Conservation (phyloP, 177 flowering plant genomes). For the Vitis hybrid region DNA sequence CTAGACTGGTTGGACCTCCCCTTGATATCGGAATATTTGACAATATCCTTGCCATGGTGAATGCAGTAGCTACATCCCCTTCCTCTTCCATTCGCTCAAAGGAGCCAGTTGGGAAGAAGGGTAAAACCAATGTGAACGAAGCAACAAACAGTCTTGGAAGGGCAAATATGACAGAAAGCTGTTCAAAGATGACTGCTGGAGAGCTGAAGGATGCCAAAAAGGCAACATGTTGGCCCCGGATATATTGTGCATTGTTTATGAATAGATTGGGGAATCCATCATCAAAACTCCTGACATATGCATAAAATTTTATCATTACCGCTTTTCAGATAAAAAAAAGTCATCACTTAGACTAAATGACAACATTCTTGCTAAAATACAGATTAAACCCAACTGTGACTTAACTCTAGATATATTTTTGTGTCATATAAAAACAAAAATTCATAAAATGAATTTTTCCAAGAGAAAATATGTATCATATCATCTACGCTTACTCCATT, state of each 20-base stretch:
- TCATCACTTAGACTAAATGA: too few relatives aligned
- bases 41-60: constrained; percentile 89
- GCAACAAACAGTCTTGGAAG: constrained; percentile 87
- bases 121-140: constrained; percentile 85
- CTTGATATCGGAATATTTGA: constrained; percentile 91
- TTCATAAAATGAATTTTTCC: too few relatives aligned
- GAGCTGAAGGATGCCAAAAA: constrained; percentile 96
- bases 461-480: too few relatives aligned
- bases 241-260: constrained; percentile 85
- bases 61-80: constrained; percentile 98
- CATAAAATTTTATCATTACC: constrained; percentile 2
- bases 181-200: constrained; percentile 87
- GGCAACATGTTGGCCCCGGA: constrained; percentile 91
- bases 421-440: too few relatives aligned
- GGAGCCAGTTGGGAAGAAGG: constrained; percentile 96
- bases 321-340: background rate
- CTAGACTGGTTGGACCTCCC: constrained; percentile 96
- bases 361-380: too few relatives aligned
- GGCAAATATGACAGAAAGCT: constrained; percentile 87
- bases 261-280: constrained; percentile 96
- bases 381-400: too few relatives aligned
- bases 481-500: too few relatives aligned
- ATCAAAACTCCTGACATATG: constrained; percentile 72
- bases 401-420: too few relatives aligned
- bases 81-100: constrained; percentile 98